These are phyloP conservation scores for Cyphellophora attinorum DNA, from an alignment of 2,329 filamentous ascomycete species.

Conservation along the genomic window DNA sequence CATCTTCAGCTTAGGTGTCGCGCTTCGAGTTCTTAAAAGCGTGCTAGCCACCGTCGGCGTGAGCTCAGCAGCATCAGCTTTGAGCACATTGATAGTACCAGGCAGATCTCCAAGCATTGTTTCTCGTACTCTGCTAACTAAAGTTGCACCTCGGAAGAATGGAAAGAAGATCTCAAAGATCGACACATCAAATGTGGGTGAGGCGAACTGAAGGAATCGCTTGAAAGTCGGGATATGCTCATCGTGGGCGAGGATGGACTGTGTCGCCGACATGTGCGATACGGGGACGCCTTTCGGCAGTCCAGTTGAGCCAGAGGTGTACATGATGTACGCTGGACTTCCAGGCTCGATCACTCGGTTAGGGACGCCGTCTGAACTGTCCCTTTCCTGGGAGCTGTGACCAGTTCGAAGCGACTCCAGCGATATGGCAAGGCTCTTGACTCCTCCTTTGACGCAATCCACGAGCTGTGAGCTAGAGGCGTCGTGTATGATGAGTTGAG, in stretches of 20 bases:
- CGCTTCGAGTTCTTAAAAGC: conserved; percentile 56
- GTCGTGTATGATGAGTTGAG: conserved; percentile 58
- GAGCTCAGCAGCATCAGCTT: conserved; percentile 76
- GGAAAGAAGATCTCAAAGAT: conserved; percentile 95
- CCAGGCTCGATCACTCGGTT: conserved; percentile 26
- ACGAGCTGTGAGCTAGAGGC: conserved; percentile 21
- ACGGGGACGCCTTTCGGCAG: conserved; percentile 79
- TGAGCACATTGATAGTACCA: conserved; percentile 51
- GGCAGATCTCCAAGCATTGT: conserved; percentile 69
- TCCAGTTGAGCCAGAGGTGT: conserved; percentile 84
- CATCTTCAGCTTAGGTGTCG: conserved; percentile 58
- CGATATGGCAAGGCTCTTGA: conserved; percentile 33
- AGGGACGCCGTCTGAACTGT: too few relatives aligned
- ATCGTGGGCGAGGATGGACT: conserved; percentile 74
- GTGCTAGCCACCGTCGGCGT: conserved; percentile 81
- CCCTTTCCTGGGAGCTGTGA: neutral
- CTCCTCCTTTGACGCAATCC: conserved; percentile 10
- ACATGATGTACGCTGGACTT: conserved; percentile 72
- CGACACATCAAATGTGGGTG: conserved; percentile 87
- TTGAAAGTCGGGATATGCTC: conserved; percentile 64
- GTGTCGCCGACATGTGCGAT: conserved; percentile 69
- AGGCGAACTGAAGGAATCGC: conserved; percentile 83
- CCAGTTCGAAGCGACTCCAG: conserved; percentile 3
- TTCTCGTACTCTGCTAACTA: conserved; percentile 61
- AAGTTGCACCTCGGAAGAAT: conserved; percentile 60